Conservation (phyloP, 768 basidiomycete genomes). For the Suillus cothurnatus region DNA sequence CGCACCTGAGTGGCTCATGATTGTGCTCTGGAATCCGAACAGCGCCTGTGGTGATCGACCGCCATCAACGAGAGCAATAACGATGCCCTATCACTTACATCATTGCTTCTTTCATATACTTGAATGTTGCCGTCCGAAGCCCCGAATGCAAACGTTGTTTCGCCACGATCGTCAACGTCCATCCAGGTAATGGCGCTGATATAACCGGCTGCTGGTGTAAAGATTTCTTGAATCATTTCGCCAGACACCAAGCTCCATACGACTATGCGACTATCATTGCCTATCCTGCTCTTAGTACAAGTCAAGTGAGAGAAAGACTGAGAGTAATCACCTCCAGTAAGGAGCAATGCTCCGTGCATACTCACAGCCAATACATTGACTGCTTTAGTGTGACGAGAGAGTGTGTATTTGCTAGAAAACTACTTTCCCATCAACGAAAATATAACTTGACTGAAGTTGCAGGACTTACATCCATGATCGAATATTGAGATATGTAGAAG, state of each 20-base stretch:
- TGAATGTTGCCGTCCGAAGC: background rate
- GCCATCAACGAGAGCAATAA: background rate
- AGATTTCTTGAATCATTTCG: background rate
- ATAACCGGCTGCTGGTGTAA: background rate
- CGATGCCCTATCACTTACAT: background rate
- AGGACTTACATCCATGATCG: background rate
- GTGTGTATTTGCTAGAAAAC: slow-evolving; percentile 4
- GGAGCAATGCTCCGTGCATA: background rate
- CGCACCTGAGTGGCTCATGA: background rate
- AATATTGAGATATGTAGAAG: background rate
- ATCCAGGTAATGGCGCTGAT: background rate
- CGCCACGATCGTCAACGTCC: background rate
- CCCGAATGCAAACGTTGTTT: background rate
- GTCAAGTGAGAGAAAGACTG: background rate
- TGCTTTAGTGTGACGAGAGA: slow-evolving; percentile 1
- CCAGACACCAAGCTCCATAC: background rate
- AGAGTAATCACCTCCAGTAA: slow-evolving; percentile 8
- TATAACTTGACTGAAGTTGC: background rate
- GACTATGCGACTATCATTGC: background rate
- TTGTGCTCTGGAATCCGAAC: background rate
- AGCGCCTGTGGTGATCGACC: background rate
- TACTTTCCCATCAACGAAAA: background rate
- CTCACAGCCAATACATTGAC: background rate
- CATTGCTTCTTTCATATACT: background rate
- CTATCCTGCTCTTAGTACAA: background rate